These are phyloP conservation scores for Triticum timopheevii DNA, from an alignment of 176 grass and related monocot genomes.

Conservation along the genomic window DNA sequence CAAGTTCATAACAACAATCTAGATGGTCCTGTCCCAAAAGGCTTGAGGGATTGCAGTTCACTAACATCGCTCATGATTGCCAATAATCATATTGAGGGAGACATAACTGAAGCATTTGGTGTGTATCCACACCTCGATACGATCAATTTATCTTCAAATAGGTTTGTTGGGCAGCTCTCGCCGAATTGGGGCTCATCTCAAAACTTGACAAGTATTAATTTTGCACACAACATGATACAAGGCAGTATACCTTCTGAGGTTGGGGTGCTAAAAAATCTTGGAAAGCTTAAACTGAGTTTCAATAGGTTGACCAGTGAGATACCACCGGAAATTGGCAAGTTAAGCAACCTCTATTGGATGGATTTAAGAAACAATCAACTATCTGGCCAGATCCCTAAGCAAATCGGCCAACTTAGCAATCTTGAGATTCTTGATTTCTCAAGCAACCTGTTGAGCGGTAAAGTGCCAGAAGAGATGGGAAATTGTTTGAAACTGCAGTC, in stretches of 20 bases:
- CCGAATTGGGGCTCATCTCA: background rate
- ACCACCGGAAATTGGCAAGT: background rate
- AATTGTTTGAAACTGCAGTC: too few species aligned
- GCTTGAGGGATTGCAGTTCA: conserved; percentile 17
- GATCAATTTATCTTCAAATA: background rate
- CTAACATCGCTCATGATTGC: background rate
- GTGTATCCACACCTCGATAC: background rate
- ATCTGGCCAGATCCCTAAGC: background rate
- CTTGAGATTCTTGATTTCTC: conserved; percentile 11
- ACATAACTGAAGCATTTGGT: conserved; percentile 29
- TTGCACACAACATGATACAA: conserved; percentile 6
- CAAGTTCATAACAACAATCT: conserved; percentile 3
- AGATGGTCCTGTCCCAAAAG: conserved; percentile 27
- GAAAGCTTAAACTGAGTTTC: background rate
- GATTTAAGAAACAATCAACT: conserved; percentile 12
- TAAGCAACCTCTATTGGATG: background rate
- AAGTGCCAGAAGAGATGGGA: too few species aligned
- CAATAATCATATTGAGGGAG: conserved; percentile 25
- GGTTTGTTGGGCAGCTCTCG: background rate
- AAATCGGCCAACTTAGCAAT: background rate
- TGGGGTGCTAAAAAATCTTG: background rate
- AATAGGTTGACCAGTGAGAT: conserved; percentile 5
- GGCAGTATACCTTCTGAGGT: conserved; percentile 12
- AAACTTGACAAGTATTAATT: background rate
- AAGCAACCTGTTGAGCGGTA: background rate